A percentile compares a stretch with the other conserved stretches of the same genome.
Conservation (phyloP, 495 filamentous ascomycete species). For the Neurospora cerealis region DNA sequence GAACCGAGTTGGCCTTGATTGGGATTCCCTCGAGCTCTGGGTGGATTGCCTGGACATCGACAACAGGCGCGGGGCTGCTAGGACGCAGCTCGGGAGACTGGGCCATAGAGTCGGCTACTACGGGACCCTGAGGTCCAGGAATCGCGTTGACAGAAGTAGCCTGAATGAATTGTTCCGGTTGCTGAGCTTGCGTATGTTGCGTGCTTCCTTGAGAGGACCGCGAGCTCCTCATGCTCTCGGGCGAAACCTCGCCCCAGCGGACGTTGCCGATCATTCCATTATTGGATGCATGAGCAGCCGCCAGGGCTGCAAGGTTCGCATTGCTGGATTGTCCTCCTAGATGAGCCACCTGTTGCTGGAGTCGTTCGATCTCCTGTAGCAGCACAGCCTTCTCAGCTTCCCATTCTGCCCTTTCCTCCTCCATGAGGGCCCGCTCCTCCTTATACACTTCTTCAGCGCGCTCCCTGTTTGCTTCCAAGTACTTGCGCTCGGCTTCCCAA, state of each 20-base stretch:
- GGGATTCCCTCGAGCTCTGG: slow-evolving; percentile 37
- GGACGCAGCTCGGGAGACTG: slow-evolving; percentile 9
- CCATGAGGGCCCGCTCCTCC: slow-evolving; percentile 36
- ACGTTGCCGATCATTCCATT: slow-evolving; percentile 18
- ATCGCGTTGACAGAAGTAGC: neutral
- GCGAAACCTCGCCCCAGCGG: slow-evolving; percentile 8
- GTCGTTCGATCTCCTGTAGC: slow-evolving; percentile 16
- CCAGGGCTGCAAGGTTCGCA: slow-evolving; percentile 6
- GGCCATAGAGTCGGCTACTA: slow-evolving; percentile 7
- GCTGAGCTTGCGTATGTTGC: neutral
- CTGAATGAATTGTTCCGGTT: neutral
- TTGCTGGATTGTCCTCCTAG: slow-evolving; percentile 13
- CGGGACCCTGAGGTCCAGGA: neutral
- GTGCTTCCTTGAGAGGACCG: slow-evolving; percentile 16
- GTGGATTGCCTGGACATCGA: slow-evolving; percentile 36
- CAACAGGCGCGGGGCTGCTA: slow-evolving; percentile 19
- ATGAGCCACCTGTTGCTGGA: slow-evolving; percentile 22
- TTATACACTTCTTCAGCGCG: slow-evolving; percentile 36
- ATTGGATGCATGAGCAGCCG: slow-evolving; percentile 2
- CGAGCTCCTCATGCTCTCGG: slow-evolving; percentile 19
- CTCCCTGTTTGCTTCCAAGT: slow-evolving; percentile 33
- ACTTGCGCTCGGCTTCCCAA: slow-evolving; percentile 37
- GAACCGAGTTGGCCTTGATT: slow-evolving; percentile 28
- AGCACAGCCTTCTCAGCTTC: slow-evolving; percentile 22
- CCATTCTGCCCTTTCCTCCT: slow-evolving; percentile 33